Conservation (phyloP, 164 flowering plant genomes). For the Echeveria elegans region DNA sequence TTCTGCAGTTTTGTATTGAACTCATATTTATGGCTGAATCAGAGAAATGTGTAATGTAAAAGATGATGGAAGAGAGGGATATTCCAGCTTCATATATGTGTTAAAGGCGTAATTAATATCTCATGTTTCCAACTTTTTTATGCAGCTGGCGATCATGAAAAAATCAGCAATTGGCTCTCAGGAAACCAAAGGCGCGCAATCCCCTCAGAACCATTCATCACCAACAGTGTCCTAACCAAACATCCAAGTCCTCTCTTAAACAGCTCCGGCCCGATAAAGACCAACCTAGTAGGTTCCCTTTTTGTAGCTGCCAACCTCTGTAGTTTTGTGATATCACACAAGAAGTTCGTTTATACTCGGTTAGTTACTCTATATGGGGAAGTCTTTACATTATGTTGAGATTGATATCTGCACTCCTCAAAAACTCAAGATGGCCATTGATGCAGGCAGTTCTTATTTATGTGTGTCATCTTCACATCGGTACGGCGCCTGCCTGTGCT, state of each 20-base stretch:
- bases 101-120: neutral
- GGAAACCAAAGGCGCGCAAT: neutral
- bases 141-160: conserved; percentile 2
- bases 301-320: neutral
- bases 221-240: neutral
- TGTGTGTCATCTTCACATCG: no score
- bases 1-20: neutral
- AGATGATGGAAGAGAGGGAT: neutral
- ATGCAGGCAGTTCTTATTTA: no score
- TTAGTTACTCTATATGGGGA: no score
- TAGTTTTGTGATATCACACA: neutral
- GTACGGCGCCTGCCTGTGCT: no score
- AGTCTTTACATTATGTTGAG: no score
- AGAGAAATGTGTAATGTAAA: neutral
- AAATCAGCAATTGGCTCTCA: conserved; percentile 4
- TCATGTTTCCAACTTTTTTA: neutral
- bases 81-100: neutral
- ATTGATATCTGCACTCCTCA: no score
- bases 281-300: neutral
- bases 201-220: neutral
- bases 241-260: conserved; percentile 4
- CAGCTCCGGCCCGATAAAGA: neutral
- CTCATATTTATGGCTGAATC: neutral
- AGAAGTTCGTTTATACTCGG: no score
- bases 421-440: no score